Base-by-base conservation (phyloP, 1,284 basidiomycete species). In the Takashimella koratensis region DNA sequence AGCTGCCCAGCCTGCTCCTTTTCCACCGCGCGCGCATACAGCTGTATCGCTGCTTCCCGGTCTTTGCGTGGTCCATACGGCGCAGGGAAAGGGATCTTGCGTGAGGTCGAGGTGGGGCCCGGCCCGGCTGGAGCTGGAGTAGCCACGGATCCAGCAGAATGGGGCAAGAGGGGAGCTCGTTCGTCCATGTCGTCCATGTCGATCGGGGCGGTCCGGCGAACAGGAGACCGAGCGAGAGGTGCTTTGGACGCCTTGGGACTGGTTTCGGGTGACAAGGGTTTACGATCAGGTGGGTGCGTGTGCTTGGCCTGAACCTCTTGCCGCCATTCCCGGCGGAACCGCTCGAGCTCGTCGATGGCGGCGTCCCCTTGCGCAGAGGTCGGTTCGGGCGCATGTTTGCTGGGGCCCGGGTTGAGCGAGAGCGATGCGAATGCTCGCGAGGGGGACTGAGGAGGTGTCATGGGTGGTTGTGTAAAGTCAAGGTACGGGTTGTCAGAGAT, bases 301-400 rank as follows among this genome's bases (percentile, higher is more conserved):
- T 63, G 56, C 30, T 64, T 66, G n/a, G 59, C 25, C 45, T 53
- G 64, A 52, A 87, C 82, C 70, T 86, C 90, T 46, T 80, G 81
- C 56, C 80, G 81, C 88, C 88, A 93, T 76, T 83, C 81, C 54
- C 83, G 80, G 68, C 88, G 81, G 73, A 93, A 89, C 43, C 75
- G 72, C 11, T 79, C 82, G 54, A 91, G 82, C 60, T 86, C 84
- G 3, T 83, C 81, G 10, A 60, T 59, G 19, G 50, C 42, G 6
- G 43, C 57, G 2, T 45, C 50, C 1, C n/a, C 46, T 22, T 46
- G 23, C 44, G 8, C 30, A 36, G 30, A 8, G 16, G 30, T 8
- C 10, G 30, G 30, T 8, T 8, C 30, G 30, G 30, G 30, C 13
- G 3, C 12, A 19, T 10, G 44, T 26, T 21, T 39, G 8, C 13